Evolutionary conservation across 2,329 filamentous ascomycete genomes (phyloP).

Genomic region (Fusarium fracticaudum): DNA sequence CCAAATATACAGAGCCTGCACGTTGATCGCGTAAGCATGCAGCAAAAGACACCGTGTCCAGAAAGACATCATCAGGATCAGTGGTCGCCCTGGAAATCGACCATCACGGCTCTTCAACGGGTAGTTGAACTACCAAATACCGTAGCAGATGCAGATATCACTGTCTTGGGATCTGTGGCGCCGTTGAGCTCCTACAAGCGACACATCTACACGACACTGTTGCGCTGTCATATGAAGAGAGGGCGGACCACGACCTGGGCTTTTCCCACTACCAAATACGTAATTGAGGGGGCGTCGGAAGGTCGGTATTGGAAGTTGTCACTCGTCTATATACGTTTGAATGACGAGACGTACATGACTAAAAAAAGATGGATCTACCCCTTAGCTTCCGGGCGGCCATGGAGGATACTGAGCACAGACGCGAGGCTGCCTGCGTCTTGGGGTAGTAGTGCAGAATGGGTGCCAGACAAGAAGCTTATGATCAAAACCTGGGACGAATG

Average conservation of each 20-base stretch:
- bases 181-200: background rate
- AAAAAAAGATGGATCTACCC: rapidly evolving
- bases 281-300: rapidly evolving
- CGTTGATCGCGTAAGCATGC: background rate
- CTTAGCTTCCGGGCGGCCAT: background rate
- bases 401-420: background rate
- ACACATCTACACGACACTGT: background rate
- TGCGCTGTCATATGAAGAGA: background rate
- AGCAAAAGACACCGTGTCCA: background rate
- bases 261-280: background rate
- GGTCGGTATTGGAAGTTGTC: background rate
- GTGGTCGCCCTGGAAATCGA: background rate
- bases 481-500: background rate
- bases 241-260: background rate
- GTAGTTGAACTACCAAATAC: background rate
- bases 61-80: background rate
- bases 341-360: background rate
- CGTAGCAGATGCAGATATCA: background rate
- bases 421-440: background rate
- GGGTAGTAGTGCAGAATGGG: background rate
- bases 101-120: background rate
- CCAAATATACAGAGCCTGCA: background rate
- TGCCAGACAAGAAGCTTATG: background rate
- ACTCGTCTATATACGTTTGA: background rate
- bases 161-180: background rate